Conservation (phyloP, 805 yeast species). For the Wickerhamomyces hampshirensis region DNA sequence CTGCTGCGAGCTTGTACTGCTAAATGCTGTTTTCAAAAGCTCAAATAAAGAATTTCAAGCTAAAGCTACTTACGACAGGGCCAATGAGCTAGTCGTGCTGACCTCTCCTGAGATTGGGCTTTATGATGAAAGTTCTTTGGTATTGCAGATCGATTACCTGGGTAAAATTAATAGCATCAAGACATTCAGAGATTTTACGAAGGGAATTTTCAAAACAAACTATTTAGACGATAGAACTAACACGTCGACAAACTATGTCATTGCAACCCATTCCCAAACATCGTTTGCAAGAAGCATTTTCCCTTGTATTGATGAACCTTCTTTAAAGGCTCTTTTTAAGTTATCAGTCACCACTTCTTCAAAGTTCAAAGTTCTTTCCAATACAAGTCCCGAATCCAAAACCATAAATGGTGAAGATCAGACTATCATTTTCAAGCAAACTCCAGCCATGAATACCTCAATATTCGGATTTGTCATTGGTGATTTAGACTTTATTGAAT, state of each 20-base stretch:
- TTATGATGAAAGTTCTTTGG: slow-evolving; percentile 5
- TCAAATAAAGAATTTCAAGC: slow-evolving; percentile 30
- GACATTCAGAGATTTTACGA: slow-evolving; percentile 50
- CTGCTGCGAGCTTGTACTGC: slow-evolving; percentile 30
- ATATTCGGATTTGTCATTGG: slow-evolving; percentile 68
- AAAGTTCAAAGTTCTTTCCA: slow-evolving; percentile 48
- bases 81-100: slow-evolving; percentile 22
- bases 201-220: slow-evolving; percentile 66
- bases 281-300: slow-evolving; percentile 55
- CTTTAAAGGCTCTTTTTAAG: slow-evolving; percentile 46
- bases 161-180: slow-evolving; percentile 19
- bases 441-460: slow-evolving; percentile 60
- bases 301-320: slow-evolving; percentile 67
- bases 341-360: slow-evolving; percentile 42
- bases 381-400: slow-evolving; percentile 33
- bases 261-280: slow-evolving; percentile 75
- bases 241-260: slow-evolving; percentile 42
- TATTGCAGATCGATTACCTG: slow-evolving; percentile 13
- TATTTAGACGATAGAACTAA: slow-evolving; percentile 49
- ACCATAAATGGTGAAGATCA: slow-evolving; percentile 25
- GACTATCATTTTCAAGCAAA: slow-evolving; percentile 40
- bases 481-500: slow-evolving; percentile 51
- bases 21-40: slow-evolving; percentile 10
- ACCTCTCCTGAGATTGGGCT: slow-evolving; percentile 14
- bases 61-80: slow-evolving; percentile 28